Conservation (phyloP, 2,329 filamentous ascomycete genomes). For the Teratosphaeria destructans region DNA sequence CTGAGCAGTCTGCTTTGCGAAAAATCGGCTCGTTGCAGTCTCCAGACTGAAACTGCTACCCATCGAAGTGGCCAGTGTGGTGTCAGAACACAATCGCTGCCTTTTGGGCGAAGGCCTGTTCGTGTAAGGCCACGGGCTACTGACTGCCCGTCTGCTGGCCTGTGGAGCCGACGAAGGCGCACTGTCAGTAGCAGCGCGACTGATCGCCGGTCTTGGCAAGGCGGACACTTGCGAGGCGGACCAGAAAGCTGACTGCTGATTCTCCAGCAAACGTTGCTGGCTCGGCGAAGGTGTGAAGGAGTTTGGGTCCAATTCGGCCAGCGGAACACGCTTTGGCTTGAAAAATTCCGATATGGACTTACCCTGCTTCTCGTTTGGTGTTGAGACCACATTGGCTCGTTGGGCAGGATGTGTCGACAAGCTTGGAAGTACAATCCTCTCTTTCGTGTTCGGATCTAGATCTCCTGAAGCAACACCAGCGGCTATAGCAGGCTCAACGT, state of each 20-base stretch:
- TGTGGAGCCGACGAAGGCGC: slow-evolving; percentile 33
- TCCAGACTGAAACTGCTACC: slow-evolving; percentile 13
- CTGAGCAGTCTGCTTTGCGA: slow-evolving; percentile 25
- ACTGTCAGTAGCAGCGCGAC: slow-evolving; percentile 14
- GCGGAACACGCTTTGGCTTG: slow-evolving; percentile 50
- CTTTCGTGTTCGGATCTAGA: slow-evolving; percentile 81
- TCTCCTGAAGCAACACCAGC: slow-evolving; percentile 68
- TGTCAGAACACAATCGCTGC: slow-evolving; percentile 36
- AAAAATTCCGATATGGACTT: slow-evolving; percentile 57
- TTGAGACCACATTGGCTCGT: slow-evolving; percentile 17
- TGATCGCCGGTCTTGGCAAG: slow-evolving; percentile 10
- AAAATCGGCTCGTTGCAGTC: slow-evolving; percentile 36
- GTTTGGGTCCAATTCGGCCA: slow-evolving; percentile 59
- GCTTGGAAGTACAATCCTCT: slow-evolving; percentile 40
- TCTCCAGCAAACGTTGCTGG: slow-evolving; percentile 48
- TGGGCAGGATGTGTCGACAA: slow-evolving; percentile 9
- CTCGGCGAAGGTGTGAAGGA: slow-evolving; percentile 56
- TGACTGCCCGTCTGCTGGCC: slow-evolving; percentile 28
- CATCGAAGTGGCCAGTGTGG: slow-evolving; percentile 19
- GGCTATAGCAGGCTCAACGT: slow-evolving; percentile 48
- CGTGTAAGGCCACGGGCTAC: slow-evolving; percentile 22
- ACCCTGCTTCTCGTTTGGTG: slow-evolving; percentile 46
- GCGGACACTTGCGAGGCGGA: slow-evolving; percentile 38
- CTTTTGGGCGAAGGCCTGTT: slow-evolving; percentile 28
- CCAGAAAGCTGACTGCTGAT: slow-evolving; percentile 46